Evolutionary conservation across 345 rosid species (phyloP).

Genomic region (Gynandropsis gynandra): DNA sequence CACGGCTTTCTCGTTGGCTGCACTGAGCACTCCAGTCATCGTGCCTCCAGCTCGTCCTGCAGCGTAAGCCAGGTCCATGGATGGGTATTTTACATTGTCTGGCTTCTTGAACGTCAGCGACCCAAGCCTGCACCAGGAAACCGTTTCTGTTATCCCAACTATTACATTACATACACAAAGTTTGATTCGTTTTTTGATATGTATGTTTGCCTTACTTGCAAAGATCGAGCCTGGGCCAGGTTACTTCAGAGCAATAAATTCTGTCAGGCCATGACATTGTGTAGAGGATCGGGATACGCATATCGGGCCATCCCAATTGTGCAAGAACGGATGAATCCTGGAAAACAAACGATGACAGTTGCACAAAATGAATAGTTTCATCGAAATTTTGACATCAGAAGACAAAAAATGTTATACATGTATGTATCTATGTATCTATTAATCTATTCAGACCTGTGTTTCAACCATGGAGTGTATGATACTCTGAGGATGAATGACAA

Average conservation of each 20-base stretch:
- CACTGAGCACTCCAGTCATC: slow-evolving; percentile 98
- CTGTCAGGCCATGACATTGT: slow-evolving; percentile 98
- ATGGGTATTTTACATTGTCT: slow-evolving; percentile 82
- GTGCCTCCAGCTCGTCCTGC: slow-evolving; percentile 99
- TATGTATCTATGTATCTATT: no score
- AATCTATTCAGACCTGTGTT: slow-evolving; percentile 71
- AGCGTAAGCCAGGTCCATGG: slow-evolving; percentile 90
- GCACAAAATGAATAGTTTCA: slow-evolving; percentile 5
- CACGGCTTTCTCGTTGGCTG: slow-evolving; percentile 87
- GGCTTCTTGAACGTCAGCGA: slow-evolving; percentile 86
- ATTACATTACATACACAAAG: no score
- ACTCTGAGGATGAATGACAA: slow-evolving; percentile 89
- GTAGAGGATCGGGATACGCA: slow-evolving; percentile 91
- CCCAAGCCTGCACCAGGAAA: slow-evolving; percentile 56
- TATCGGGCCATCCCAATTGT: slow-evolving; percentile 96
- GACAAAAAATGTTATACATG: no score
- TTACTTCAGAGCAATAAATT: slow-evolving; percentile 82
- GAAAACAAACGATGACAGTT: slow-evolving; percentile 12
- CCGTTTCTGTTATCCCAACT: background rate
- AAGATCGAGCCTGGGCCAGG: slow-evolving; percentile 97
- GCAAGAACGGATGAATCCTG: slow-evolving; percentile 96
- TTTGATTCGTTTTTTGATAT: no score
- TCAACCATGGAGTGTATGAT: slow-evolving; percentile 92
- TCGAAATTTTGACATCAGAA: background rate
- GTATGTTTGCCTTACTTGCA: slow-evolving; percentile 54